Evolutionary conservation across 371 early-diverging fungal species (phyloP), one percentile per base, ranked within the genome.

Genomic region (Zychaea mexicana): DNA sequence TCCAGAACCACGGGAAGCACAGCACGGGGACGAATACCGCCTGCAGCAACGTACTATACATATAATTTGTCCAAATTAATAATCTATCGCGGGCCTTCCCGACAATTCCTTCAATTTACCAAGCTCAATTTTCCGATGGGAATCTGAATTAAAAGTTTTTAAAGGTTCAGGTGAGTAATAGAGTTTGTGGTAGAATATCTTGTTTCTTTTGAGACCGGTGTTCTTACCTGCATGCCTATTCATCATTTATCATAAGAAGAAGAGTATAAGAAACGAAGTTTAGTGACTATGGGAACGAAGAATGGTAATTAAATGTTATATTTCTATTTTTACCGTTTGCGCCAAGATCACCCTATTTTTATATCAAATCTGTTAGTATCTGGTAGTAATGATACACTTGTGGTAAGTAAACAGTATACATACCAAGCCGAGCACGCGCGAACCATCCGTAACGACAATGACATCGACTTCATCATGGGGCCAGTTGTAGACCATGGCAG

Each of bases 401-500:
- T 19, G 24, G n/a, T 9, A 22, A 22, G 24, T 49, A 1, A 22
- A 24, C n/a, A 19, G 2, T 19, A 24, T 17, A 22, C 49, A 9
- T 49, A 49, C 49, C 49, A 89, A 70, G 26, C 89, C 89, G 21
- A 89, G 72, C 6, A 89, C 85, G 55, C 89, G 77, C 10, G 85
- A 85, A 32, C 89, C 89, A 68, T 89, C 89, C 26, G 89, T 88
- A 5, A 89, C 87, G 10, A 88, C 88, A 72, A 88, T 87, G 10
- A 87, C 85, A 64, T 85, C 86, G 24, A 86, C 81, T 54, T 85
- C 79, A 53, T 82, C 80, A 55, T 81, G 78, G 27, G 83, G 82
- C 85, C 85, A 85, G 60, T 85, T 85, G 47, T 82, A 72, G 1
- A 83, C 81, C 81, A 85, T 82, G 24, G 81, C 78, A 33, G 85